Percentiles rank a stretch among this genome's conserved stretches.
phyloP scores from a whole-genome alignment of 2,329 filamentous ascomycete species.

The Byssochlamys sp. region DNA sequence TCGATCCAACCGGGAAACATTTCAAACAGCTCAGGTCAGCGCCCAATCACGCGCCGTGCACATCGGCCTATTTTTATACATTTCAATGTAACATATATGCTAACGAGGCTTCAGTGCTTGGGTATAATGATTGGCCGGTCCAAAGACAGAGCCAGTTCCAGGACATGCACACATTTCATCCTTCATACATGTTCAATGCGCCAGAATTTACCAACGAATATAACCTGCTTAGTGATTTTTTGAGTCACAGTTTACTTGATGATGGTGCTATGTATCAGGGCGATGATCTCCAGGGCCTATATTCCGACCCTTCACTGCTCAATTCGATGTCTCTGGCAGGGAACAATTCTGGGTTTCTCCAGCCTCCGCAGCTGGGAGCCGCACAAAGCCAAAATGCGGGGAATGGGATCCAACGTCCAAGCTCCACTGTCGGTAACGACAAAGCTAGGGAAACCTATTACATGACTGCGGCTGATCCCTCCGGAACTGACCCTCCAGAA shows the following conservation, averaged over 20 bases:
- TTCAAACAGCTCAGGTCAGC: conserved; percentile 56
- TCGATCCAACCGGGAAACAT: conserved; percentile 58
- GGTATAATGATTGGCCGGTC: conserved; percentile 72
- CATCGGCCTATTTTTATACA: neutral
- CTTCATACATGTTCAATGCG: conserved; percentile 88
- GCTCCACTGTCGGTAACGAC: conserved; percentile 55
- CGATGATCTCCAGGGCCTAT: conserved; percentile 56
- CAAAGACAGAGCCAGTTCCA: conserved; percentile 71
- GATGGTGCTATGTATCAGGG: conserved; percentile 61
- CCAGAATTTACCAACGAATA: conserved; percentile 95
- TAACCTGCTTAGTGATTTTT: conserved; percentile 89
- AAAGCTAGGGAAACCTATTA: conserved; percentile 75
- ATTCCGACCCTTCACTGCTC: conserved; percentile 49
- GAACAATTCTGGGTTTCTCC: conserved; percentile 21
- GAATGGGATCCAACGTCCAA: conserved; percentile 52
- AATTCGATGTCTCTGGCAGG: conserved; percentile 32
- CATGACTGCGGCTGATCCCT: conserved; percentile 89
- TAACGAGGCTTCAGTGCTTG: conserved; percentile 48
- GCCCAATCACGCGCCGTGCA: conserved; percentile 6
- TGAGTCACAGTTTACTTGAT: conserved; percentile 83
- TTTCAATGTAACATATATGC: conserved; percentile 2
- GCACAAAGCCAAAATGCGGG: conserved; percentile 25
- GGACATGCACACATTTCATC: conserved; percentile 89
- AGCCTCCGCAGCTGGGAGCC: conserved; percentile 26
- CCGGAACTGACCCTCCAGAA: conserved; percentile 74